Evolutionary conservation across 2,329 filamentous ascomycete species (phyloP), one percentile per base, ranked within the genome.

Genomic region (Zopfia rhizophila): DNA sequence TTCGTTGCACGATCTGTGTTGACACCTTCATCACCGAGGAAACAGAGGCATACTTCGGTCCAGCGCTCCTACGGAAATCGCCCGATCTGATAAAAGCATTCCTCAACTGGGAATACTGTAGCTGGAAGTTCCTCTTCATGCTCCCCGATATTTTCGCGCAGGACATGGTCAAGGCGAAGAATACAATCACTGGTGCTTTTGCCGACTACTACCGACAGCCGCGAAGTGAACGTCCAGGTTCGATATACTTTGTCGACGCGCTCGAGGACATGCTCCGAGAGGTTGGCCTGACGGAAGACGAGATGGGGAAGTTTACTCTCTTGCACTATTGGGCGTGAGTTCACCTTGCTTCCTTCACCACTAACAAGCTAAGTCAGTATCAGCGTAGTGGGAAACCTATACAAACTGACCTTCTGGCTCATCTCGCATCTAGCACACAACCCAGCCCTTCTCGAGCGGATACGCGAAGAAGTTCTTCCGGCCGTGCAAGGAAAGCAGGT

Each of bases 251-350:
- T 38, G 37, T 48, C 11, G 29, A 35, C 11, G 36, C 39, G 3
- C 13, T 45, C 7, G 49, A 56, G 22, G 38, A 53, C 4, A 45
- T 51, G 45, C 24, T 53, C 2, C 35, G 33, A 3, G 49, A 53
- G 11, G 32, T 44, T 24, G 49, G 49, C 10, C 17, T 48, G 11
- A 49, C 14, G 17, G 43, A 47, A 14, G 27, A 38, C 13, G 52
- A 55, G 10, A 53, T 51, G 37, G 55, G 22, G 5, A 46, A 38
- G 6, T 22, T 49, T 25, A 30, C 38, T 5, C 17, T 56, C 17
- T 27, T 58, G 27, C 45, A 55, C 24, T 53, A 37, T 31, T 58
- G 52, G 52, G 55, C 52, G 54, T 58, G 42, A 41, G 54, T 51
- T 13, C 16, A 21, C 3, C 18, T 18, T 27, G 11, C 10, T 2